These are phyloP conservation scores for Leishmania aethiopica DNA, from an alignment of 208 protist genomes.

Conservation along the genomic window DNA sequence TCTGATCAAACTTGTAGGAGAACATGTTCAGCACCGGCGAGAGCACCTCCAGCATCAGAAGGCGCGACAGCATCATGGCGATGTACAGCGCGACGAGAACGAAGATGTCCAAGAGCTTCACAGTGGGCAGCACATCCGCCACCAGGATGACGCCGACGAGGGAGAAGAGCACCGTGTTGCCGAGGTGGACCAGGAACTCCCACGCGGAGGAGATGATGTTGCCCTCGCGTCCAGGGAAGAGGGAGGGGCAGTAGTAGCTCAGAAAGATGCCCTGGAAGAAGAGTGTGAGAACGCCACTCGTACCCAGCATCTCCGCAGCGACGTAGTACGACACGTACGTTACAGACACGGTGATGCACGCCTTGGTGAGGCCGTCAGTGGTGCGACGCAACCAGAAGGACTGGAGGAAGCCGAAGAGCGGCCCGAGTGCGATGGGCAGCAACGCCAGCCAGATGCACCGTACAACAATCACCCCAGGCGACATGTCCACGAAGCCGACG, in stretches of 20 bases:
- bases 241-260: conserved; percentile 75
- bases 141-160: conserved; percentile 88
- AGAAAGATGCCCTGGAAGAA: conserved; percentile 85
- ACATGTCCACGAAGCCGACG: conserved; percentile 34
- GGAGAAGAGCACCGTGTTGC: conserved; percentile 88
- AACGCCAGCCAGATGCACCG: conserved; percentile 50
- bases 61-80: conserved; percentile 59
- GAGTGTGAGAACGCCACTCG: conserved; percentile 84
- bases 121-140: conserved; percentile 57
- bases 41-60: conserved; percentile 71
- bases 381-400: conserved; percentile 68
- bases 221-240: conserved; percentile 76
- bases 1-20: conserved; percentile 56
- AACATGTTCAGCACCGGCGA: conserved; percentile 74
- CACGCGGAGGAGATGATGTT: conserved; percentile 80
- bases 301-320: conserved; percentile 61
- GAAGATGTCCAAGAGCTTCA: conserved; percentile 55
- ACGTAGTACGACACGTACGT: conserved; percentile 90
- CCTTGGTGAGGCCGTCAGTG: conserved; percentile 48
- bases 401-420: conserved; percentile 73
- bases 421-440: conserved; percentile 64
- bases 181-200: conserved; percentile 88
- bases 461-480: conserved; percentile 41
- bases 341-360: conserved; percentile 83
- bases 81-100: conserved; percentile 68